phyloP scores from a whole-genome alignment of 768 basidiomycete genomes.

The Trametes cubensis region DNA sequence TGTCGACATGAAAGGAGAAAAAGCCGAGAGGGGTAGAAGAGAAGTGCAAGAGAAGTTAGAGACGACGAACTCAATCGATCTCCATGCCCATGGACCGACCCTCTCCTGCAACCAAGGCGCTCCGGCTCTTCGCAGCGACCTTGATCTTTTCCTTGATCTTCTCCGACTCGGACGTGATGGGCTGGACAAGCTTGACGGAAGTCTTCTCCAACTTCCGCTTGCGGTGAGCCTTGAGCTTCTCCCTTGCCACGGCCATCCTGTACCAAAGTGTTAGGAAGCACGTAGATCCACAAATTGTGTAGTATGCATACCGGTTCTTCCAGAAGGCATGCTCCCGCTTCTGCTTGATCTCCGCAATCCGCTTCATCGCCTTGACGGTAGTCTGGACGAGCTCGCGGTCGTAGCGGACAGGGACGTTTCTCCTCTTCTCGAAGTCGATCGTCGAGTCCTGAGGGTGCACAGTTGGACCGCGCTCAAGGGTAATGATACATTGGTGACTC shows the following conservation, averaged over 20 bases:
- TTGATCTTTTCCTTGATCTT: conserved; percentile 79
- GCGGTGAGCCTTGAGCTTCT: conserved; percentile 76
- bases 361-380: conserved; percentile 95
- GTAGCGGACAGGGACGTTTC: conserved; percentile 97
- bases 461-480: not conserved
- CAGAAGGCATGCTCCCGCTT: conserved; percentile 93
- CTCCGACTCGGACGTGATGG: conserved; percentile 50
- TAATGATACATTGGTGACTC: conserved; percentile 11
- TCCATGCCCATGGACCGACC: conserved; percentile 94
- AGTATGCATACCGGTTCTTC: conserved; percentile 74
- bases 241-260: conserved; percentile 84
- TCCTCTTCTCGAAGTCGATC: conserved; percentile 98
- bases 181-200: conserved; percentile 69
- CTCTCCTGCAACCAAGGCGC: conserved; percentile 79
- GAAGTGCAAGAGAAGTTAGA: not conserved
- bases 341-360: conserved; percentile 88
- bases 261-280: not conserved
- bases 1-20: conserved; percentile 16
- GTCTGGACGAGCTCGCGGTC: conserved; percentile 91
- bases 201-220: conserved; percentile 59
- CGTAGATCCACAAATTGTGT: not conserved
- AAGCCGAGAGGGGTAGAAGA: not conserved
- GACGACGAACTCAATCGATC: conserved; percentile 53
- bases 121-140: conserved; percentile 61
- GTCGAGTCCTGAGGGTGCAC: conserved; percentile 77